Base-by-base conservation (phyloP, 1,139 yeast genomes). In the Pneumocystis wakefieldiae region DNA sequence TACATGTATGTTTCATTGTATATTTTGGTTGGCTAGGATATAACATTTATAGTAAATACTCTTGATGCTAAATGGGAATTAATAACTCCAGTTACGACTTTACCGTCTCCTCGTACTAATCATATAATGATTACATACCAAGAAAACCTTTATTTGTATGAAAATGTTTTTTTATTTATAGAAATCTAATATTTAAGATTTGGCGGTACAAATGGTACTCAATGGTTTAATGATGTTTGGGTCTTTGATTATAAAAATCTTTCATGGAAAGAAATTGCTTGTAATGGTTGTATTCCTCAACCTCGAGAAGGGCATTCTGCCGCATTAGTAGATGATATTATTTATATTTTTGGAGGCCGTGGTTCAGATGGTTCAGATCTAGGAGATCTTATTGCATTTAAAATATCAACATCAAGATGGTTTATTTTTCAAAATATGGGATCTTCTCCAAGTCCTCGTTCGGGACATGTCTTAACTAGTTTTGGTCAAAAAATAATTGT, bases 251-350 rank as follows among this genome's bases (percentile, higher is more conserved):
- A 95, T 0, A 70, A 76, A 15, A 74, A 75, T 19, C 83, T 83
- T 69, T 79, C 80, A 62, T 92, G 97, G 97, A 71, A 76, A 2
- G 71, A 73, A 65, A 69, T 77, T 37, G 75, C 74, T 59, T 76
- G 79, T 67, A 74, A 82, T 3, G 92, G 91, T 29, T 80, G 81
- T 63, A 74, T 80, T 35, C 97, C 97, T 1, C 85, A 87, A 8
- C 94, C 97, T 0, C 82, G 92, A 64, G 95, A 90, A 74, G 97
- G 92, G 70, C 99, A 92, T 73, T 83, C 97, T 2, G 84, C 95
- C 24, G 81, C 94, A 37, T 76, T 90, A 61, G 87, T 86, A 64
- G 85, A 86, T 67, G 94, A 90, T 70, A 79, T 85, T 64, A 80
- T 94, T 81, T 88, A 86, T 70, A 81, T 92, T 19, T 86, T 86